Conservation (phyloP, 441 rosid species). For the Theobroma grandiflorum region DNA sequence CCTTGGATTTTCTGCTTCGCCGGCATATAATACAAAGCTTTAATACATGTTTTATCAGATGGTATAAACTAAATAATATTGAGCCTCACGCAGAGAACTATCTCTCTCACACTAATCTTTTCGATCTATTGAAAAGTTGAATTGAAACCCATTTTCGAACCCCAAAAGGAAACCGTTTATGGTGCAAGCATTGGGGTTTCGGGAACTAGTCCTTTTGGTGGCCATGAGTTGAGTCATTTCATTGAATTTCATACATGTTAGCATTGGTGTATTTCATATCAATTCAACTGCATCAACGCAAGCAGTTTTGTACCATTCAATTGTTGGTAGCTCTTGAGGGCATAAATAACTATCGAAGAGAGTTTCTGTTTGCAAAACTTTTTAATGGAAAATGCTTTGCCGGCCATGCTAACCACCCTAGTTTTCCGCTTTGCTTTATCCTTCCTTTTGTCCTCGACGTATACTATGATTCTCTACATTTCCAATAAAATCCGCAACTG, state of each 20-base stretch:
- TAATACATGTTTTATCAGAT: not conserved
- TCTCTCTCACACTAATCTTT: slow-evolving; percentile 10
- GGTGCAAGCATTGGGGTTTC: not conserved
- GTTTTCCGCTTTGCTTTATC: slow-evolving; percentile 18
- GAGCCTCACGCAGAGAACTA: not conserved
- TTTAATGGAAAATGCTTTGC: slow-evolving; percentile 32
- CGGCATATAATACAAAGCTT: slow-evolving; percentile 6
- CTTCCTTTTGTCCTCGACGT: slow-evolving; percentile 40
- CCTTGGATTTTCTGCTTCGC: slow-evolving; percentile 24
- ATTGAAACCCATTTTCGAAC: not conserved
- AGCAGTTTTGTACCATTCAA: slow-evolving; percentile 5
- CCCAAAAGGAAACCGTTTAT: not conserved
- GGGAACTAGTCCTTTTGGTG: not conserved
- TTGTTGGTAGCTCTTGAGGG: not conserved
- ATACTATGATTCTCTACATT: slow-evolving; percentile 34
- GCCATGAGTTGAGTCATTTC: not conserved
- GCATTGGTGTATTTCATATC: not conserved
- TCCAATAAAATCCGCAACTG: slow-evolving; percentile 27
- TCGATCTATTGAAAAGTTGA: not conserved
- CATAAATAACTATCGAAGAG: not conserved
- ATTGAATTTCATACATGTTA: not conserved
- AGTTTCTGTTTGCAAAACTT: slow-evolving; percentile 5
- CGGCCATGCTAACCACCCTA: slow-evolving; percentile 41
- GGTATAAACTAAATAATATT: not conserved
- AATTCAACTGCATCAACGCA: not conserved